These are phyloP conservation scores for Candida sphagnicola DNA, from an alignment of 805 yeast genomes.

Conservation along the genomic window DNA sequence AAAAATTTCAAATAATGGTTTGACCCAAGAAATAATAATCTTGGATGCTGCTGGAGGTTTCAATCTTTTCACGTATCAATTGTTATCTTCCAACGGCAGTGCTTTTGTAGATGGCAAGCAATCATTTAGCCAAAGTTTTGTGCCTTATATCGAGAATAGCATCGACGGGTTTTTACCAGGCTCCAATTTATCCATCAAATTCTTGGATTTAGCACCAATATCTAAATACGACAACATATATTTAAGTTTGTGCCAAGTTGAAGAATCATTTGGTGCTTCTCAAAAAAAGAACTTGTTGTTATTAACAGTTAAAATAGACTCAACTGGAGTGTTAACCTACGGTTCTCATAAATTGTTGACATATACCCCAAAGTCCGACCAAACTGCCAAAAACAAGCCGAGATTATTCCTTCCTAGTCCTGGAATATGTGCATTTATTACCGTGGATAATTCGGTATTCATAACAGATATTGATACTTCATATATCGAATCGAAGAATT, in stretches of 20 bases:
- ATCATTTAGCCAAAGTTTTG: conserved; percentile 30
- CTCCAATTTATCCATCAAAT: conserved; percentile 45
- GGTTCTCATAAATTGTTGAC: conserved; percentile 67
- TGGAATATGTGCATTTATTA: conserved; percentile 55
- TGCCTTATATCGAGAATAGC: conserved; percentile 23
- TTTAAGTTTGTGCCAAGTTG: conserved; percentile 33
- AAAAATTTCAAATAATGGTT: conserved; percentile 45
- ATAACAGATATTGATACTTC: conserved; percentile 55
- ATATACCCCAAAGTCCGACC: conserved; percentile 11
- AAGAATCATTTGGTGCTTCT: conserved; percentile 10
- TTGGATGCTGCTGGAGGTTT: conserved; percentile 46
- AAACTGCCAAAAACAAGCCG: conserved; percentile 30
- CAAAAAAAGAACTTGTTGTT: conserved; percentile 37
- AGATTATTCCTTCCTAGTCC: conserved; percentile 55
- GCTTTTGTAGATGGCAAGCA: conserved; percentile 22
- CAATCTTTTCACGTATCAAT: conserved; percentile 23
- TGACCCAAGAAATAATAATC: conserved; percentile 36
- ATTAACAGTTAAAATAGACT: conserved; percentile 49
- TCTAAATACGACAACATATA: conserved; percentile 32
- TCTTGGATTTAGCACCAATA: conserved; percentile 60
- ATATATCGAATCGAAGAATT: conserved; percentile 15
- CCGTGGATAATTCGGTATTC: conserved; percentile 57
- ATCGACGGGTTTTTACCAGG: conserved; percentile 43
- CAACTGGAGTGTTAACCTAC: conserved; percentile 48
- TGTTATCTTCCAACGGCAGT: conserved; percentile 23